A percentile compares a stretch with the other conserved stretches of the same genome.
phyloP scores from a whole-genome alignment of 2,329 filamentous ascomycete genomes.

The Ilyonectria sp. region DNA sequence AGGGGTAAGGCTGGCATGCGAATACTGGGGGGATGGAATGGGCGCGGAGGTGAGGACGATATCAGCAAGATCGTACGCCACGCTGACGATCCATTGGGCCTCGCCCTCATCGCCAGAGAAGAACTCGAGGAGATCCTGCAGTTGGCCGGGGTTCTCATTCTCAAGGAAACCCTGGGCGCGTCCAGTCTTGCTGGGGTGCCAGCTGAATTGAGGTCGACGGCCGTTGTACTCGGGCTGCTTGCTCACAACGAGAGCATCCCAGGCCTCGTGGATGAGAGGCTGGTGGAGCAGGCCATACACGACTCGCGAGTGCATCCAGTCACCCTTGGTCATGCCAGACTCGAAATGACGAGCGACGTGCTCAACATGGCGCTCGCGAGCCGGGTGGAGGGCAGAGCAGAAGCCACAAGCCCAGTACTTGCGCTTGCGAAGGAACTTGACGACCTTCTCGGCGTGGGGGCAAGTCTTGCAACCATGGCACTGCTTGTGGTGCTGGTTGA shows the following conservation, averaged over 20 bases:
- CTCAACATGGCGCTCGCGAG: slow-evolving; percentile 77
- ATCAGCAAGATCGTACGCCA: slow-evolving; percentile 71
- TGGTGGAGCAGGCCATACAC: slow-evolving; percentile 79
- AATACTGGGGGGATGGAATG: slow-evolving; percentile 51
- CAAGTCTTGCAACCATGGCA: slow-evolving; percentile 76
- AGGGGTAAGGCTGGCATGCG: slow-evolving; percentile 47
- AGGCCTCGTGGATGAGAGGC: slow-evolving; percentile 72
- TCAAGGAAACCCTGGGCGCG: slow-evolving; percentile 72
- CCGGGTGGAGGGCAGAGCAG: slow-evolving; percentile 74
- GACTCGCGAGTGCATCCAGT: slow-evolving; percentile 80
- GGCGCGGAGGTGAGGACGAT: slow-evolving; percentile 57
- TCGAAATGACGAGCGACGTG: slow-evolving; percentile 80
- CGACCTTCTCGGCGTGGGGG: slow-evolving; percentile 75
- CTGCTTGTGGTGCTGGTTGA: slow-evolving; percentile 78
- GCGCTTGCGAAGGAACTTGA: slow-evolving; percentile 74
- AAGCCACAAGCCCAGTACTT: slow-evolving; percentile 80
- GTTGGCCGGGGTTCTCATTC: slow-evolving; percentile 73
- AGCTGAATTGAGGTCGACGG: slow-evolving; percentile 73
- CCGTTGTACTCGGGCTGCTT: slow-evolving; percentile 70
- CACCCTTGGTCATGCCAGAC: slow-evolving; percentile 71
- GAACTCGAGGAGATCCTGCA: slow-evolving; percentile 77
- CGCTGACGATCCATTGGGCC: slow-evolving; percentile 69
- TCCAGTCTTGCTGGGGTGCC: slow-evolving; percentile 71
- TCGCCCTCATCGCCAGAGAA: slow-evolving; percentile 72
- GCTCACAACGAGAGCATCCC: slow-evolving; percentile 69